Percentiles rank a stretch among this genome's conserved stretches.
phyloP scores from a whole-genome alignment of 2,329 filamentous ascomycete genomes.

The Emergomyces orientalis region DNA sequence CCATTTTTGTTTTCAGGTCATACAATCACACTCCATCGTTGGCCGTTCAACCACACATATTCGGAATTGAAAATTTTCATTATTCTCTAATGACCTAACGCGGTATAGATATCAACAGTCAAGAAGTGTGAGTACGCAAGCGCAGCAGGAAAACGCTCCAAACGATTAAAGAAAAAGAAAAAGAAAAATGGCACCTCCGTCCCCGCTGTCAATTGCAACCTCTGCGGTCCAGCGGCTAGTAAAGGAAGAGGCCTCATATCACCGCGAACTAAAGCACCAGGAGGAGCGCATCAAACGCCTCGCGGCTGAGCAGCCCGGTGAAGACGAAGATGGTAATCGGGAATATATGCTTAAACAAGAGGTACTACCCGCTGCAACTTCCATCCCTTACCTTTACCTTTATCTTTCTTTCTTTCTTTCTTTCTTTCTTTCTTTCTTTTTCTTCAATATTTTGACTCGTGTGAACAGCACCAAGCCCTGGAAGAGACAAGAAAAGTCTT shows the following conservation, averaged over 20 bases:
- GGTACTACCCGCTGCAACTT: constrained; percentile 43
- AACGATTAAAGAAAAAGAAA: not conserved
- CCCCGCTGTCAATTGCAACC: constrained; percentile 68
- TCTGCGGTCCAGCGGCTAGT: constrained; percentile 71
- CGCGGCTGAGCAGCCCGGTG: constrained; percentile 47
- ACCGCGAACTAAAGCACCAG: constrained; percentile 72
- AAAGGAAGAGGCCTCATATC: constrained; percentile 86
- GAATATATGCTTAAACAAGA: constrained; percentile 78
- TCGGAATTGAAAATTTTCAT: not conserved
- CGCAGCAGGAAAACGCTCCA: constrained; percentile 14
- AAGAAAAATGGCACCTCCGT: constrained; percentile 74
- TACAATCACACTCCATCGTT: not conserved
- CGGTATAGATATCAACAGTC: not conserved
- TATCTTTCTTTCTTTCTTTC: constrained; percentile 1
- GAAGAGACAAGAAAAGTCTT: constrained; percentile 83
- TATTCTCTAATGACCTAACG: not conserved
- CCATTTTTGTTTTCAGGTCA: not conserved
- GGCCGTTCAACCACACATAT: not conserved
- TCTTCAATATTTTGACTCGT: not conserved
- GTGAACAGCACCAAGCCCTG: constrained; percentile 60
- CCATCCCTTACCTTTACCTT: not conserved
- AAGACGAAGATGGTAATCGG: constrained; percentile 62
- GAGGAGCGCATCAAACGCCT: constrained; percentile 61
- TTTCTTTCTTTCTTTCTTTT: constrained; percentile 2
- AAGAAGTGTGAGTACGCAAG: not conserved